Base-by-base conservation (phyloP, 2,329 filamentous ascomycete genomes). In the Thelonectria olida region DNA sequence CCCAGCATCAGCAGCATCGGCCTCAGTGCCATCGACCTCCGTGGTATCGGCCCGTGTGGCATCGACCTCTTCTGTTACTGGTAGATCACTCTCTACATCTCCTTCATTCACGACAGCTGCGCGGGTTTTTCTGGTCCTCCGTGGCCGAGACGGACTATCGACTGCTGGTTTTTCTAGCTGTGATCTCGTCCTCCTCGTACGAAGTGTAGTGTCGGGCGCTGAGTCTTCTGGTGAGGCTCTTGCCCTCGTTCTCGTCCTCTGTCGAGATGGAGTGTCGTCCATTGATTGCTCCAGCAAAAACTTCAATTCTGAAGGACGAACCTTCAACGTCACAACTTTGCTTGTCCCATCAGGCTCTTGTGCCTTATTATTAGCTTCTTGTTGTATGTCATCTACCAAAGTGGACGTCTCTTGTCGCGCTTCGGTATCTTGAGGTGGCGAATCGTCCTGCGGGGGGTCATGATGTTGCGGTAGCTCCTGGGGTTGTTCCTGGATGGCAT, bases 311-410 rank as follows among this genome's bases (percentile, higher is more conserved):
- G 31, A 28, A 3, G 58, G 23, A 13, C 45, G 2, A 42, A 52
- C 23, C 25, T 47, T 61, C 28, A 61, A 17, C 15, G 52, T 51
- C 20, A 47, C 47, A 15, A 61, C 25, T 15, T 27, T 54, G 28
- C 5, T 38, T 15, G 27, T 20, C 10, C 47, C 47, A 41, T n/a
- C 10, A 5, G 51, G 20, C 17, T 45, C 47, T 20, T 50, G 7
- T 1, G 41, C 15, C 5, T 8, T 36, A 12, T 15, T 17, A 2
- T 10, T 17, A n/a, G 17, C 17, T 19, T 48, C 41, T 10, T 34
- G 28, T 7, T 9, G 20, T 0, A 23, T 47, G 9, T 13, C 23
- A n/a, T 38, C n/a, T 19, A 5, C 10, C 3, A 17, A 17, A 4
- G 25, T 1, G 8, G 17, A 12, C 20, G 5, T 49, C n/a, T 53